Evolutionary conservation across 768 basidiomycete genomes (phyloP).

Genomic region (Obba rivulosa): DNA sequence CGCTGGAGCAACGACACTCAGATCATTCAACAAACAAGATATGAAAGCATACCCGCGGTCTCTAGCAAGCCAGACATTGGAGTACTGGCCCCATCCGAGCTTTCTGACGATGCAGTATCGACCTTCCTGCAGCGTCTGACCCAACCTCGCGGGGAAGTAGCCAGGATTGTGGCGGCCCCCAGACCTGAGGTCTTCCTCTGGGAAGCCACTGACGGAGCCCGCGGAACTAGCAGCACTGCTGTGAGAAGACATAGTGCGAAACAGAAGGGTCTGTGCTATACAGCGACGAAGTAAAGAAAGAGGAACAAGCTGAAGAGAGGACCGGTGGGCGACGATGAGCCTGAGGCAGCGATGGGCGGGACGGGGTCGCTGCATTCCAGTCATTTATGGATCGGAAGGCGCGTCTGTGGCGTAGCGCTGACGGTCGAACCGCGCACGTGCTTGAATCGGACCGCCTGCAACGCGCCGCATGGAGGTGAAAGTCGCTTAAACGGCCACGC

Average conservation of each 20-base stretch:
- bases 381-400: too few species aligned
- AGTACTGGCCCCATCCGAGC: constrained; percentile 2
- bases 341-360: too few species aligned
- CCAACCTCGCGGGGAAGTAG: constrained; percentile 1
- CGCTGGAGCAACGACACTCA: not conserved
- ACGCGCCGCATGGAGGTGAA: too few species aligned
- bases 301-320: too few species aligned
- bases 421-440: too few species aligned
- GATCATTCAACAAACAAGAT: not conserved
- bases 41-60: not conserved
- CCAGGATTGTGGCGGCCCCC: constrained; percentile 1
- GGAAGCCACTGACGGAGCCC: constrained; percentile 1
- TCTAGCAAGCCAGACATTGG: constrained; percentile 1
- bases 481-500: too few species aligned
- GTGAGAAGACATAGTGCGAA: not conserved
- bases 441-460: too few species aligned
- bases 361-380: too few species aligned
- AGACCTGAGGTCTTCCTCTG: constrained; percentile 1
- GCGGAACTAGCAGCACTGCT: constrained; percentile 1
- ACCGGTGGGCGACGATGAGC: too few species aligned
- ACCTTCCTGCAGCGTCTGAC: not conserved
- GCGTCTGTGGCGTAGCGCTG: too few species aligned
- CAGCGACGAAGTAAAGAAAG: too few species aligned
- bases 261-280: too few species aligned
- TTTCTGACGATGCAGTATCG: constrained; percentile 3